These are phyloP conservation scores for Leccinellum rugosiceps DNA, from an alignment of 768 basidiomycete species.

Conservation along the genomic window DNA sequence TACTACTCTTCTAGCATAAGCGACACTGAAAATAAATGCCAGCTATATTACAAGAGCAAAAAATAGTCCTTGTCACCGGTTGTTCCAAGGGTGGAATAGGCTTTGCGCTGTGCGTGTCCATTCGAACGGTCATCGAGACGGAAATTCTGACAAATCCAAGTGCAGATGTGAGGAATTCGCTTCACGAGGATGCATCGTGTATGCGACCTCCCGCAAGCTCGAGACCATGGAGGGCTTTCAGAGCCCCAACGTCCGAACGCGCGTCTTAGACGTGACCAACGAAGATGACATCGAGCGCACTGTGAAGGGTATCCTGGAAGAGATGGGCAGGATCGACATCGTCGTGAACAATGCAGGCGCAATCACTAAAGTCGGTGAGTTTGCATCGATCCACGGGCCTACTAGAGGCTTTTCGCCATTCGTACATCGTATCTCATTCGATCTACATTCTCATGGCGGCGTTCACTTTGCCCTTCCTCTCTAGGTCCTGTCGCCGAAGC, in stretches of 20 bases:
- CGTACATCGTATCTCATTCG: not conserved
- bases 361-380: conserved; percentile 41
- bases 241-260: conserved; percentile 41
- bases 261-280: conserved; percentile 60
- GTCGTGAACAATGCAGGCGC: conserved; percentile 79
- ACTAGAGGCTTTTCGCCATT: not conserved
- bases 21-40: not conserved
- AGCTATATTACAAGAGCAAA: not conserved
- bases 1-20: too few species aligned
- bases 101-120: conserved; percentile 47
- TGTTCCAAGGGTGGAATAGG: conserved; percentile 75
- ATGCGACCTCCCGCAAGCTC: conserved; percentile 66
- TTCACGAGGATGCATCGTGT: conserved; percentile 63
- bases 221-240: conserved; percentile 59
- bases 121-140: not conserved
- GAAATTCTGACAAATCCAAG: not conserved
- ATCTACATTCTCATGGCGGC: too few species aligned
- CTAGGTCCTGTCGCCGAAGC: conserved; percentile 50
- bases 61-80: conserved; percentile 73
- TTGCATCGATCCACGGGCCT: not conserved
- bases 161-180: conserved; percentile 70
- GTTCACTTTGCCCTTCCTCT: not conserved
- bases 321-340: conserved; percentile 64
- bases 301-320: conserved; percentile 48
- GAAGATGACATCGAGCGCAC: conserved; percentile 52